Base-by-base conservation (phyloP, 169 alveolate species). In the Theileria annulata region DNA sequence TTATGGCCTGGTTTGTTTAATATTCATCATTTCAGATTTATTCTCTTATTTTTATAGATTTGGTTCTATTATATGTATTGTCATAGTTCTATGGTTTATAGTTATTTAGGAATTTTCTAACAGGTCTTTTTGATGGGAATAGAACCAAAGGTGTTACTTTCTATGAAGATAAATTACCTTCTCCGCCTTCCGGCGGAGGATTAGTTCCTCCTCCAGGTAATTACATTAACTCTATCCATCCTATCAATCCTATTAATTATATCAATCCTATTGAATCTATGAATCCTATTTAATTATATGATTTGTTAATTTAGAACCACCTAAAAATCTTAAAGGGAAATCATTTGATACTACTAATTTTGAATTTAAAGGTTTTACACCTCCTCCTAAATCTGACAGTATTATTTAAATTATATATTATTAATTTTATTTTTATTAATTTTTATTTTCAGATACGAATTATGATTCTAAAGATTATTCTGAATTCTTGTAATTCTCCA, bases 131-230 rank as follows among this genome's bases (percentile, higher is more conserved):
- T 49, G 70, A 21, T 23, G 70, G 79, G 17, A 51, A 37, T 62
- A 75, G 67, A 33, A 47, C 15, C 42, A 63, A 77, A 21, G 60
- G 51, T 33, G 49, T 71, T 19, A 77, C 87, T 30, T 33, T 47
- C 49, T 77, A 77, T n/a, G 90, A 84, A 17, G 86, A 76, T 13
- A 54, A 77, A 33, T 75, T 84, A 2, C 87, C 90, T 5, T 85
- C 90, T 28, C 85, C 85, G 15, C 87, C 90, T 37, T 28, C 83
- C 17, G 74, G 85, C 17, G 87, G 84, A 19, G 71, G 80, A 3
- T 56, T 77, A 28, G 90, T 58, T 0, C 87, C 90, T 0, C 83
- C 90, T 6, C 87, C 82, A 28, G 68, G 87, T 84, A 47, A 35
- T 0, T 76, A 15, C 12, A 0, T n/a, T n/a, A n/a, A n/a, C n/a